Evolutionary conservation across 2,329 filamentous ascomycete species (phyloP), one percentile per base, ranked within the genome.

Genomic region (Hirsutella minnesotensis): DNA sequence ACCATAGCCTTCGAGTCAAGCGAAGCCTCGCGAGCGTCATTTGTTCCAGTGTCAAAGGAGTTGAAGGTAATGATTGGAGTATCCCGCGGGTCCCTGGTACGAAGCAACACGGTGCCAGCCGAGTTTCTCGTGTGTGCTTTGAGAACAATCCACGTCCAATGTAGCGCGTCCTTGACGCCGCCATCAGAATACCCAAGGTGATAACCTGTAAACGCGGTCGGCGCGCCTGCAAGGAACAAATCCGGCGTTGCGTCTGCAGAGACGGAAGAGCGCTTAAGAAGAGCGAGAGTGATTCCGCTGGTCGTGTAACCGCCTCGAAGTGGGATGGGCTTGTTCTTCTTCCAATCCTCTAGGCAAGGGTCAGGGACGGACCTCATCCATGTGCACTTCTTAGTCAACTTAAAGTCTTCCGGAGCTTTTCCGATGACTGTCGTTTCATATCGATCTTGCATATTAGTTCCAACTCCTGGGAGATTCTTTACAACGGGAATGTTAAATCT

Each of bases 61-160:
- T 77, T 75, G 63, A 79, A 83, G 39, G 65, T 64, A 49, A 86
- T 82, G 5, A 72, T 56, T 0, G 83, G 82, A 3, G 68, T 63
- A 41, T 84, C 80, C 1, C 75, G 72, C 0, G 82, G 81, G 52
- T 86, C 72, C 0, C 70, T 61, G 0, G 75, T 79, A 15, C 65
- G 65, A 3, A 87, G 70, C 3, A 59, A 69, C 3, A 87, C 80
- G 1, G 69, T 72, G 8, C 83, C 83, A 4, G 72, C 73, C 1
- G 53, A 63, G 47, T 85, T 83, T 40, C 75, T 72, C 0, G 79
- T 71, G 51, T 81, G 79, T 2, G 73, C 69, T 57, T 82, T 80
- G 45, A 85, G 44, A 9, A 52, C 67, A 18, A 56, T 47, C 57
- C 56, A 61, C 24, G 54, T 58, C 51, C 54, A 60, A 52, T 66